Base-by-base conservation (phyloP, 208 protist species). In the Leishmania tropica region DNA sequence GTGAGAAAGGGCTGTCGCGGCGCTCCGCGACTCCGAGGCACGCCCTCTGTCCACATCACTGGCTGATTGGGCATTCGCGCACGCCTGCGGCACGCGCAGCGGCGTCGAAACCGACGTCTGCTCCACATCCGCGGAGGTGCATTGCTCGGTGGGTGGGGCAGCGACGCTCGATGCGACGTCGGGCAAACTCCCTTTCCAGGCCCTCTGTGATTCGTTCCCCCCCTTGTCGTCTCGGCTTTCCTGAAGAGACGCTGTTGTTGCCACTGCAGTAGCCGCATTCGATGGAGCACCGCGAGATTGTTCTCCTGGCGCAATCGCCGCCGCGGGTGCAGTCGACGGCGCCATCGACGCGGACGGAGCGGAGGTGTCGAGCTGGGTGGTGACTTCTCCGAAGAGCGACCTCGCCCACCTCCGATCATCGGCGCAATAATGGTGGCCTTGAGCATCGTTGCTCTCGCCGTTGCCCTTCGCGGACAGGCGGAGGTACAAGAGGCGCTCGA, bases 401-500 rank as follows among this genome's bases (percentile, higher is more conserved):
- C 13, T 35, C 0, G 35, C 73, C 73, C 51, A 56, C 48, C 11
- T 31, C 73, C 45, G 73, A 35, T 76, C 45, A 54, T 74, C 11
- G 28, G 45, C 28, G 7, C 73, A 3, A 21, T 47, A 68, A 17
- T 13, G 56, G 35, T 24, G 42, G 45, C 77, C 2, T 10, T 24
- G 17, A 17, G 40, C 77, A 6, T 54, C 47, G 62, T 51, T 54
- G 77, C 40, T 15, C 37, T 58, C 77, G 42, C 51, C 51, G 48
- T 76, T 45, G 73, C 73, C 17, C 13, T 48, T 58, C 37, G 75
- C n/a, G 2, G 75, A 72, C 13, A 84, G 47, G 31, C 79, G 79
- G n/a, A 76, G 53, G 53, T 79, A 83, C 73, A 83, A 51, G 24
- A 90, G 67, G 13, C 85, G 79, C 78, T 83, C 81, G 65, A 89